A percentile compares a stretch with the other conserved stretches of the same genome.
Evolutionary conservation across 441 rosid genomes (phyloP).

Genomic region (Theobroma grandiflorum): DNA sequence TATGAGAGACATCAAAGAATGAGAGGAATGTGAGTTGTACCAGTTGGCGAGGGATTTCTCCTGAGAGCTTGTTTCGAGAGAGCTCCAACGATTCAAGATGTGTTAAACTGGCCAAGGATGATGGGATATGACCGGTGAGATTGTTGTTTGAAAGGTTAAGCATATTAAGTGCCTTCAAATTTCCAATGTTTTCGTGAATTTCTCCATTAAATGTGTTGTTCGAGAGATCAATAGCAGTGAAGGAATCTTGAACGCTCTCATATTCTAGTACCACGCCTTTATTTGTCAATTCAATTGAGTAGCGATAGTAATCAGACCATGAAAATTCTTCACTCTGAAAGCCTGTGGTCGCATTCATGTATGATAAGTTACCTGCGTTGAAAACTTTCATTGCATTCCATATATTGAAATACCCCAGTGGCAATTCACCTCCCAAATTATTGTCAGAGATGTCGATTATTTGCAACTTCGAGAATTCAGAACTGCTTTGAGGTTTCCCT

Average conservation of each 20-base stretch:
- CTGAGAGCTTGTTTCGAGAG: constrained; percentile 29
- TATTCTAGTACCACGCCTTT: constrained; percentile 22
- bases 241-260: constrained; percentile 16
- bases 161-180: constrained; percentile 25
- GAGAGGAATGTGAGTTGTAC: constrained; percentile 44
- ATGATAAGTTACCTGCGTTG: not conserved
- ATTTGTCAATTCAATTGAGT: constrained; percentile 10
- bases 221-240: constrained; percentile 27
- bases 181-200: constrained; percentile 44
- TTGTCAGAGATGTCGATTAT: constrained; percentile 9
- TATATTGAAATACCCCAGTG: not conserved
- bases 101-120: constrained; percentile 16
- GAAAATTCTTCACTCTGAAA: not conserved
- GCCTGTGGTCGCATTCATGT: not conserved
- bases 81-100: constrained; percentile 53
- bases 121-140: constrained; percentile 41
- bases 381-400: constrained; percentile 20
- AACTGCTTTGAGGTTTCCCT: not conserved
- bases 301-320: not conserved
- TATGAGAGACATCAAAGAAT: constrained; percentile 40
- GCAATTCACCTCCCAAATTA: constrained; percentile 12
- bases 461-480: constrained; percentile 15
- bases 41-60: constrained; percentile 41
- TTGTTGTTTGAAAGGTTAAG: constrained; percentile 49
- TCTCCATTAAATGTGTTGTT: constrained; percentile 35